Conservation (phyloP, 2,329 filamentous ascomycete species). For the Sporothrix phasma region DNA sequence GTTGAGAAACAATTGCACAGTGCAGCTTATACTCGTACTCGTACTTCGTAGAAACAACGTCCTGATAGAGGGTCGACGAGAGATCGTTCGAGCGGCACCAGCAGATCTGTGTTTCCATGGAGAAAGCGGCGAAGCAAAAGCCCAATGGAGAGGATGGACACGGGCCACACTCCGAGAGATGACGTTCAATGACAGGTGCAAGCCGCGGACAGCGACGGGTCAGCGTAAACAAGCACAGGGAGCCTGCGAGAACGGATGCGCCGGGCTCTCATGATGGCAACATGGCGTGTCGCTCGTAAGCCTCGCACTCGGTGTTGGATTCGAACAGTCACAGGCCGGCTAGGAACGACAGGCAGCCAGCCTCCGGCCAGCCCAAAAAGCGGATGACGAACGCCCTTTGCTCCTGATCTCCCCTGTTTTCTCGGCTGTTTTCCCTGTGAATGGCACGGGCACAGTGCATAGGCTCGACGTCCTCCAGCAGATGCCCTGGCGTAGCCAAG, state of each 20-base stretch:
- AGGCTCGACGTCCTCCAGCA: not conserved
- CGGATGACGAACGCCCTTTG: not conserved
- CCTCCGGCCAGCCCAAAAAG: slow-evolving; percentile 1
- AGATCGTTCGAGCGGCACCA: not conserved
- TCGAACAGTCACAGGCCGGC: not conserved
- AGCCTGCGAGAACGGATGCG: not conserved
- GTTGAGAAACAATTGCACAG: not conserved
- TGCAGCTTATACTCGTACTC: too few species aligned
- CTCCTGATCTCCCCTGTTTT: not conserved
- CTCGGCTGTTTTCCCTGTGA: slow-evolving; percentile 4
- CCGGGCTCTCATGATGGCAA: not conserved
- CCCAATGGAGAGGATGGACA: not conserved
- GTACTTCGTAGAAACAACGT: not conserved
- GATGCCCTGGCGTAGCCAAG: not conserved
- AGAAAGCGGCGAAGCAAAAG: not conserved
- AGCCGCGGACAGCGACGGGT: not conserved
- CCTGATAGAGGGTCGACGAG: not conserved
- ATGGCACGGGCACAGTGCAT: not conserved
- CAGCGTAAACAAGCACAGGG: not conserved
- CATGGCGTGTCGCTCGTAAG: not conserved
- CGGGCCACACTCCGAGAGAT: not conserved
- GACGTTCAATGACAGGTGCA: not conserved
- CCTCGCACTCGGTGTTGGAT: not conserved
- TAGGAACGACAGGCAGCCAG: not conserved
- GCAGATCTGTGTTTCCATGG: not conserved